Evolutionary conservation across 805 yeast species (phyloP), one percentile per base, ranked within the genome.

Genomic region (Wickerhamiella kurtzmanii): DNA sequence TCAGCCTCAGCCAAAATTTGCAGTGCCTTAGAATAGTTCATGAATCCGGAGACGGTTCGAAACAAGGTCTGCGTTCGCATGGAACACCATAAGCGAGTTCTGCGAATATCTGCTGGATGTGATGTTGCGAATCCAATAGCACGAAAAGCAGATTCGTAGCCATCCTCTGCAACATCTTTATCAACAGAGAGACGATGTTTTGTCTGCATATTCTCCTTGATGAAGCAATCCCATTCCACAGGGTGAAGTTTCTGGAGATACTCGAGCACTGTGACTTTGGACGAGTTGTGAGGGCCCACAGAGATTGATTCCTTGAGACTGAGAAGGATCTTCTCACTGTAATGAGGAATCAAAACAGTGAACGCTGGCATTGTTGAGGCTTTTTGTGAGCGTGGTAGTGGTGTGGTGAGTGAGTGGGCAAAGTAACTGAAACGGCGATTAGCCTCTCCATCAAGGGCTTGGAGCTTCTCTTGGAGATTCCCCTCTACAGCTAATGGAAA

Each of bases 1-100:
- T 86, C 95, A 39, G 80, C 73, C 40, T 79, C 66, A 55, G 77
- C 77, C 4, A 86, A 67, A 21, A 85, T 64, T 53, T 78, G 79
- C 25, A 87, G 72, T 0, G 95, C 95, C 35, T 72, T 72, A 13
- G 74, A 68, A 59, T 86, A 86, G 59, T 85, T 85, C 75, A 75
- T 75, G 58, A 87, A 85, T 0, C 96, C 95, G 0, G 88, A 76
- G 2, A 84, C 70, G 0, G 96, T 86, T 37, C 95, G 68, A 58
- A 80, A 87, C 46, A 86, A 67, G 0, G 95, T 86, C 59, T 86
- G 96, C 2, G 84, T 75, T 56, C 95, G 70, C 46, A 82, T 64
- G 0, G 95, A 83, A 0, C 94, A 83, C 96, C 96, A 86, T 2
- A 85, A 72, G 57, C 95, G 70, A 0, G 95, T 85, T 60, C 94